Conservation (phyloP, 2,329 filamentous ascomycete species). For the Chrysoporthe puriensis region DNA sequence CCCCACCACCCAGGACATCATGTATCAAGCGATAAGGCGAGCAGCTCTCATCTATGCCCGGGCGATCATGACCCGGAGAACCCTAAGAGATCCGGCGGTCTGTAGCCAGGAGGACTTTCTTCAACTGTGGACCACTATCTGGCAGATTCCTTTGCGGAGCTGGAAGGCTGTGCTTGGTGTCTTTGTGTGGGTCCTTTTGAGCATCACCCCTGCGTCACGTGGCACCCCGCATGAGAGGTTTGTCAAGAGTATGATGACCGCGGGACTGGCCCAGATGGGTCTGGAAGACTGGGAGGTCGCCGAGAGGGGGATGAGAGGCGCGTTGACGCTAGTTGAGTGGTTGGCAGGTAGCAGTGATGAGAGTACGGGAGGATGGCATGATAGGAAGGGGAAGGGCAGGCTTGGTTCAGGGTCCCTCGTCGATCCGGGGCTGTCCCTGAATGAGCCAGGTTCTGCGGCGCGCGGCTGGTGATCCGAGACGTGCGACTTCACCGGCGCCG, state of each 20-base stretch:
- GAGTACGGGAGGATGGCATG: neutral
- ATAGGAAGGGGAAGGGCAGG: constrained; percentile 11
- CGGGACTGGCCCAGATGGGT: constrained; percentile 49
- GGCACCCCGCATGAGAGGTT: constrained; percentile 47
- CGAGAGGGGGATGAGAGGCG: constrained; percentile 41
- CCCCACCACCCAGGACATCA: constrained; percentile 40
- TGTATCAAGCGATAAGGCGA: constrained; percentile 52
- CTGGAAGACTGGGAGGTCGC: constrained; percentile 54
- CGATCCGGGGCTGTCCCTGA: neutral
- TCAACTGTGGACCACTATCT: constrained; percentile 51
- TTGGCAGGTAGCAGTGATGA: constrained; percentile 36
- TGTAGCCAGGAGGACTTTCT: constrained; percentile 46
- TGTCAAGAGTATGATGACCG: constrained; percentile 49
- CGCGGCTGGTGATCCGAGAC: neutral
- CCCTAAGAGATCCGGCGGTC: constrained; percentile 42
- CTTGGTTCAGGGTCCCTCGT: constrained; percentile 4
- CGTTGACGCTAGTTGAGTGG: constrained; percentile 48
- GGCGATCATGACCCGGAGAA: constrained; percentile 47
- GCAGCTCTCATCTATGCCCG: constrained; percentile 53
- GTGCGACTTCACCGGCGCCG: neutral
- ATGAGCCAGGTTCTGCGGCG: neutral
- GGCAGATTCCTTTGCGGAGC: constrained; percentile 49
- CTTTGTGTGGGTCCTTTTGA: constrained; percentile 52
- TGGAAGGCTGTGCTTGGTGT: constrained; percentile 54
- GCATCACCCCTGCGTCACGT: constrained; percentile 46